Evolutionary conservation across 192 early-diverging fungal genomes (phyloP), one percentile per base, ranked within the genome.

Genomic region (Coemansia sp.): DNA sequence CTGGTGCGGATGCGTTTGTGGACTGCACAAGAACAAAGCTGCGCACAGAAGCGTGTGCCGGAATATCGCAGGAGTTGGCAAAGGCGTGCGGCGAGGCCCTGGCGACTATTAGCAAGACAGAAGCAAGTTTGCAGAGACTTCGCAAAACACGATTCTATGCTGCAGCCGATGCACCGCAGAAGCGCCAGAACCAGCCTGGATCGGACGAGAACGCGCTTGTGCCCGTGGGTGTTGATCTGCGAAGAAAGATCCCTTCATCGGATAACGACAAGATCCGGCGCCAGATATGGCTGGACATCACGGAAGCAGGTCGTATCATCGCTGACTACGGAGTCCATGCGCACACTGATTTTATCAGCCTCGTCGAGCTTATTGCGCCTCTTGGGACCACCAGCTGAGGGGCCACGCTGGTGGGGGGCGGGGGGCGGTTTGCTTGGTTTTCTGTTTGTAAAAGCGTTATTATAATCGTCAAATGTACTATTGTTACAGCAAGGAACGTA

Each of bases 261-360:
- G 79, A 81, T 40, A 73, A 81, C 36, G 79, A 81, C 45, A 81
- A 81, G 66, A 75, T 81, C 41, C 73, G 79, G 19, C 58, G 70
- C 15, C 79, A 81, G 64, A 66, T 81, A 14, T 81, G 73, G 73
- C 45, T 81, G 42, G 79, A 81, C 54, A 57, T 73, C 2, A 57
- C 22, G 1, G 63, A 74, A 48, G 34, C 59, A 2, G 67, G 59
- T 0, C 68, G 65, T 5, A 64, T 71, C 9, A 65, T 74, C 23
- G 43, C 17, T 9, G 59, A 34, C 43, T 49, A 65, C 3, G 53
- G 36, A 17, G 68, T 46, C n/a, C 56, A 41, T 46, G 45, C 77
- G 15, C 69, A 71, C 55, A 29, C 11, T 0, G 77, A 74, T 20
- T 80, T 65, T 61, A 13, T 22, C 11, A 4, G 22, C 2, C 57